Evolutionary conservation across 345 rosid species (phyloP).

Genomic region (Litchi chinensis): DNA sequence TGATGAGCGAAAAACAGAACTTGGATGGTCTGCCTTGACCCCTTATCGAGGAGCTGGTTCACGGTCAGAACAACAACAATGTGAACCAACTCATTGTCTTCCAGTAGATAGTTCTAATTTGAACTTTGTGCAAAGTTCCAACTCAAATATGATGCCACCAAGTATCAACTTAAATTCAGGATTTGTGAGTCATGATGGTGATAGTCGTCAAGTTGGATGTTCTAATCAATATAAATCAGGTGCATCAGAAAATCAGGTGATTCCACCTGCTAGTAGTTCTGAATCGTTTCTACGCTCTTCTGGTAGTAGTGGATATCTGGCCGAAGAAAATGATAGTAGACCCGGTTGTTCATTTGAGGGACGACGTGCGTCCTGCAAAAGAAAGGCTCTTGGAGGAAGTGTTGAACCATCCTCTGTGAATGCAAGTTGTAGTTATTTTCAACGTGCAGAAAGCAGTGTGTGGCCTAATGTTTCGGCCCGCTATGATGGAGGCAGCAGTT

Average conservation of each 20-base stretch:
- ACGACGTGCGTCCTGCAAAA: constrained; percentile 64
- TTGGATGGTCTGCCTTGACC: constrained; percentile 44
- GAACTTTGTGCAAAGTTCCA: constrained; percentile 47
- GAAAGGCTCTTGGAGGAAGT: constrained; percentile 73
- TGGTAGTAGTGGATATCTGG: constrained; percentile 43
- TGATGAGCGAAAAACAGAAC: constrained; percentile 45
- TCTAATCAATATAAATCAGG: constrained; percentile 41
- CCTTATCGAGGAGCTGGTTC: constrained; percentile 36
- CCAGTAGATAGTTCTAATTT: constrained; percentile 38
- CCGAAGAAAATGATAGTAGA: constrained; percentile 43
- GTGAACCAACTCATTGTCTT: constrained; percentile 34
- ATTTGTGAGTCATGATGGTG: constrained; percentile 49
- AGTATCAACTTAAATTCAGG: constrained; percentile 66
- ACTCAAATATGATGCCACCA: constrained; percentile 34
- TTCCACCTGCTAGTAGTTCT: constrained; percentile 33
- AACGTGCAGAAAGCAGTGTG: constrained; percentile 53
- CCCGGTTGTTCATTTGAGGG: constrained; percentile 56
- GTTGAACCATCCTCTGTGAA: constrained; percentile 60
- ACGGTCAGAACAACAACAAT: constrained; percentile 48
- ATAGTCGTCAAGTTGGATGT: constrained; percentile 39
- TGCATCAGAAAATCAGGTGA: constrained; percentile 36
- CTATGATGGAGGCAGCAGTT: constrained; percentile 38
- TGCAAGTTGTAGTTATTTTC: constrained; percentile 59
- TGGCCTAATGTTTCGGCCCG: constrained; percentile 42
- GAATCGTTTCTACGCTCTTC: constrained; percentile 40